Base-by-base conservation (phyloP, 345 rosid genomes). In the Aquilaria malaccensis region DNA sequence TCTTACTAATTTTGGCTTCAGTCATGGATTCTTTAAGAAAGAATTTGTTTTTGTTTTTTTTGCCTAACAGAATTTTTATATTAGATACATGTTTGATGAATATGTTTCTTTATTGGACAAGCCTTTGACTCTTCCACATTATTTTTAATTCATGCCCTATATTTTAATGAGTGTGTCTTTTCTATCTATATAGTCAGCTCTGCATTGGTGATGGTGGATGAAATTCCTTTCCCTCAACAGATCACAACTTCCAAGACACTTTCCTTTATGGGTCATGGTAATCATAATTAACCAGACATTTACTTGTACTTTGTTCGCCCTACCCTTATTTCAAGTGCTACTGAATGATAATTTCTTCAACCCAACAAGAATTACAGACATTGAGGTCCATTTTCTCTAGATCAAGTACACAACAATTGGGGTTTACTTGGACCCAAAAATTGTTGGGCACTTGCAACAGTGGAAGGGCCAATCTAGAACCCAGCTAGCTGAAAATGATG, bases 251-350 rank as follows among this genome's bases (percentile, higher is more conserved):
- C 83, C 61, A 92, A 92, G 72, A 78, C 89, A 45, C 74, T 88
- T 6, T 73, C 85, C 45, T 80, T 92, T 63, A 22, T 82, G 7
- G 96, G 92, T 60, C 85, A 85, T 67, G 98, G 97, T 85, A 60
- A 61, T 46, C 12, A 30, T 12, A 15, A 15, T 15, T 15, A 15
- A 15, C 15, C 15, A 15, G 15, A 15, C 15, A 15, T 15, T 15
- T 15, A 15, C 15, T 15, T 15, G 15, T 15, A 15, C 0, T 15
- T 15, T 15, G 15, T 15, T 15, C 15, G 52, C 96, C 87, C 63
- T 92, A 87, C 65, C 85, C 89, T 14, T 97, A 92, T 59, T 86
- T 92, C 60, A 89, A 92, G 84, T 87, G 85, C 77, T 89, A 97
- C 0, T 95, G 93, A 2, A 87, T 92, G 15, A 97, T 95, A 51